Evolutionary conservation across 768 basidiomycete genomes (phyloP).

Genomic region (Mycena belliarum): DNA sequence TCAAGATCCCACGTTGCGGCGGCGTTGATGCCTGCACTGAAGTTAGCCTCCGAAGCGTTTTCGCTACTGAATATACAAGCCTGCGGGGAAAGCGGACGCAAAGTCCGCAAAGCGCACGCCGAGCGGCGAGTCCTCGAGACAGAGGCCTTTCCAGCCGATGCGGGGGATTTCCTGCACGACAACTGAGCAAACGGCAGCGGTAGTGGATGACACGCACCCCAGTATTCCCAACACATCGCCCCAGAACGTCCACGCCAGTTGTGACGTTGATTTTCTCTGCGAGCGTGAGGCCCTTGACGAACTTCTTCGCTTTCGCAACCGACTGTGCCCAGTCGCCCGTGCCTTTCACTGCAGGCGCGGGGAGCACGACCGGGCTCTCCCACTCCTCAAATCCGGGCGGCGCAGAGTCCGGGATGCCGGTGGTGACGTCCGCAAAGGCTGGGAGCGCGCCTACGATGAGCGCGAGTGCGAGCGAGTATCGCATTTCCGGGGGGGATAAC

Average conservation of each 20-base stretch:
- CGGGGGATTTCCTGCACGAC: not conserved
- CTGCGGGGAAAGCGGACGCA: not conserved
- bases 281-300: slow-evolving; percentile 23
- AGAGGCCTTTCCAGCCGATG: not conserved
- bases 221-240: slow-evolving; percentile 25
- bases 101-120: slow-evolving; percentile 12
- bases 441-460: not conserved
- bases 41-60: no score
- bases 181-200: not conserved
- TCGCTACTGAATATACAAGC: no score
- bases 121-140: slow-evolving; percentile 4
- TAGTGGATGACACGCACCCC: no score
- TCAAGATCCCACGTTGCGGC: slow-evolving; percentile 29
- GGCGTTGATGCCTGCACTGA: slow-evolving; percentile 7
- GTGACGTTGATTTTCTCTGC: slow-evolving; percentile 32
- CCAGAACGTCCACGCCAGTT: slow-evolving; percentile 26
- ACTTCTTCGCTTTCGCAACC: not conserved
- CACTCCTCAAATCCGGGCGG: slow-evolving; percentile 15
- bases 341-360: slow-evolving; percentile 2
- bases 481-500: not conserved
- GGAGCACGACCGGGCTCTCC: slow-evolving; percentile 16
- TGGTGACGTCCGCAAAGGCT: slow-evolving; percentile 5
- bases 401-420: slow-evolving; percentile 16
- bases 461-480: not conserved
- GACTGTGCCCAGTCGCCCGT: slow-evolving; percentile 6